Base-by-base conservation (phyloP, 805 yeast species). In the Candida patagonica region DNA sequence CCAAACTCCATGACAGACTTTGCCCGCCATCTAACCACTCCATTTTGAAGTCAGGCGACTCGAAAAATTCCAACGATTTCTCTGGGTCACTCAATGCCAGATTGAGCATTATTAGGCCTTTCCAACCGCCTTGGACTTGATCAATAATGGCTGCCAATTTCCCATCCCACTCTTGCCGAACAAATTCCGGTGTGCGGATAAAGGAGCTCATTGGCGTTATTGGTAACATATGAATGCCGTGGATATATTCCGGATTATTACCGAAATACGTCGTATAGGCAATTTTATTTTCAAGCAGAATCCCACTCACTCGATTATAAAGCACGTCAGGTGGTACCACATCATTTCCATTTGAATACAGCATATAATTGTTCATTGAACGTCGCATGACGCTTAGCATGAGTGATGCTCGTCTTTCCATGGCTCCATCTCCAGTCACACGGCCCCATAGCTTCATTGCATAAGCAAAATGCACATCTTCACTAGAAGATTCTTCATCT, bases 181-280 rank as follows among this genome's bases (percentile, higher is more conserved):
- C 75, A 56, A 72, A 76, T 10, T 53, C 50, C 1, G 78, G 68
- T 13, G 63, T 57, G 43, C 88, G 68, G 30, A 79, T 66, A 44
- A 61, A 70, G 1, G 78, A 66, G 19, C 81, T 74, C 13, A 68
- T 66, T 1, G 85, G 81, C 0, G 83, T 78, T 22, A 74, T 62
- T 17, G 88, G 88, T 27, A 81, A 54, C 87, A 80, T 81, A 56
- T 81, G 87, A 44, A 80, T 81, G 4, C 89, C 89, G 49, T 80
- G 85, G 39, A 78, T 79, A 51, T 74, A 80, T 57, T 79, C 78
- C 30, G 63, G 60, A 40, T 70, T 62, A 43, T 62, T 54, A 4
- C 87, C 87, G 53, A 81, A 81, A 52, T 74, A 81, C 2, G 88
- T 80, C 6, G 84, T 73, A 61, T 80, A 78, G 52, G 76, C 84